phyloP scores from a whole-genome alignment of 192 early-diverging fungal species.

The Backusella parvicylindrica region DNA sequence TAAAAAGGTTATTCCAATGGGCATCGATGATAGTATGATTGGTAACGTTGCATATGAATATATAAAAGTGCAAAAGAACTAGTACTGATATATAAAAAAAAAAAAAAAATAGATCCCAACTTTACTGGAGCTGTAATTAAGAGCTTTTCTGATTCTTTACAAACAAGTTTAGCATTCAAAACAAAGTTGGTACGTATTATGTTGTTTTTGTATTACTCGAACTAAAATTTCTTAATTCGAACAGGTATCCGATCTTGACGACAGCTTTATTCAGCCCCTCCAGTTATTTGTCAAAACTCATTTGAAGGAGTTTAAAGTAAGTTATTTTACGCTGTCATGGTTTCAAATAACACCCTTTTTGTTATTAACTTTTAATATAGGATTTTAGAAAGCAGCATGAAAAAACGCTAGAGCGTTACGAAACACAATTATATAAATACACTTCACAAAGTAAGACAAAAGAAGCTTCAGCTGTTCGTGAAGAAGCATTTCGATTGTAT shows the following conservation, averaged over 20 bases:
- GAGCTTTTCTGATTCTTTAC: constrained; percentile 41
- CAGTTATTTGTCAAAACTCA: constrained; percentile 58
- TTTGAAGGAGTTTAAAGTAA: constrained; percentile 59
- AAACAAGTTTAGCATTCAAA: constrained; percentile 48
- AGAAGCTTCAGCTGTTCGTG: constrained; percentile 56
- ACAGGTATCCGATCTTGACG: constrained; percentile 53
- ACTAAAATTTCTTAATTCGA: background rate
- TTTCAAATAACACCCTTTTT: background rate
- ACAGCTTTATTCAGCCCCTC: constrained; percentile 54
- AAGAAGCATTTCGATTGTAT: constrained; percentile 63
- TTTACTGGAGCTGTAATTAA: constrained; percentile 42
- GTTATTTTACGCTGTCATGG: background rate
- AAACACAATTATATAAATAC: constrained; percentile 54
- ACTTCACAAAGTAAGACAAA: constrained; percentile 52
- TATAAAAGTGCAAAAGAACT: background rate
- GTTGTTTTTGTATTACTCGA: background rate
- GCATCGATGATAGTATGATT: constrained; percentile 11
- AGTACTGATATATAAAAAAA: background rate
- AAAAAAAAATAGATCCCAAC: constrained; percentile 29
- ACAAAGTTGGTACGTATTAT: constrained; percentile 36
- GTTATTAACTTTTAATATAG: constrained; percentile 14
- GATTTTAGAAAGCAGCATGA: constrained; percentile 43
- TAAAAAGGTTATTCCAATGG: constrained; percentile 11
- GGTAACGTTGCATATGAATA: constrained; percentile 4
- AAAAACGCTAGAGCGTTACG: constrained; percentile 56